phyloP scores from a whole-genome alignment of 2,329 filamentous ascomycete species.

The Arthroderma sp. region DNA sequence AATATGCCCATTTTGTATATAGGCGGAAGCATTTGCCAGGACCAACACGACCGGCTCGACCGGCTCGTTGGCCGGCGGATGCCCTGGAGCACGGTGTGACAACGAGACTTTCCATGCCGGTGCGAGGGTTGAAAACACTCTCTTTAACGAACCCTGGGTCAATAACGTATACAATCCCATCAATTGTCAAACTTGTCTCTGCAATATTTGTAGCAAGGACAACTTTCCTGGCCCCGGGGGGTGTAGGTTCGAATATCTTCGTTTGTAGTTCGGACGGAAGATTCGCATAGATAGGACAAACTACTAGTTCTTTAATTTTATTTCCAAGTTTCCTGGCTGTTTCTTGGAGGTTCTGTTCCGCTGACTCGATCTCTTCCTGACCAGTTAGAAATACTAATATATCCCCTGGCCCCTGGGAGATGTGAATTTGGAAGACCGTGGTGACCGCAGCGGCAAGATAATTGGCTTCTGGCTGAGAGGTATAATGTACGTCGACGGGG shows the following conservation, averaged over 20 bases:
- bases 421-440: slow-evolving; percentile 90
- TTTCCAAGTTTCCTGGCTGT: slow-evolving; percentile 76
- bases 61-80: slow-evolving; percentile 83
- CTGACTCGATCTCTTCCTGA: slow-evolving; percentile 89
- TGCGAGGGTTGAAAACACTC: slow-evolving; percentile 81
- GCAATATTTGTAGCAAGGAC: slow-evolving; percentile 95
- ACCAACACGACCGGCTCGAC: slow-evolving; percentile 81
- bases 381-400: slow-evolving; percentile 92
- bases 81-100: slow-evolving; percentile 86
- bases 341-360: slow-evolving; percentile 70
- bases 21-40: slow-evolving; percentile 88
- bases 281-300: slow-evolving; percentile 90
- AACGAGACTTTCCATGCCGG: slow-evolving; percentile 82
- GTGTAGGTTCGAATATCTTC: slow-evolving; percentile 90
- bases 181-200: slow-evolving; percentile 88
- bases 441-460: slow-evolving; percentile 85
- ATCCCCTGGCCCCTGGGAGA: slow-evolving; percentile 71
- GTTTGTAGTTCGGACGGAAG: slow-evolving; percentile 80
- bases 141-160: slow-evolving; percentile 94
- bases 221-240: slow-evolving; percentile 72
- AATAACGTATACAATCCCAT: slow-evolving; percentile 92
- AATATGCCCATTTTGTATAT: slow-evolving; percentile 86
- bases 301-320: slow-evolving; percentile 73
- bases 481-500: slow-evolving; percentile 85
- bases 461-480: slow-evolving; percentile 80